Evolutionary conservation across 176 grass and related monocot genomes (phyloP).

Genomic region (Triticum turgidum): DNA sequence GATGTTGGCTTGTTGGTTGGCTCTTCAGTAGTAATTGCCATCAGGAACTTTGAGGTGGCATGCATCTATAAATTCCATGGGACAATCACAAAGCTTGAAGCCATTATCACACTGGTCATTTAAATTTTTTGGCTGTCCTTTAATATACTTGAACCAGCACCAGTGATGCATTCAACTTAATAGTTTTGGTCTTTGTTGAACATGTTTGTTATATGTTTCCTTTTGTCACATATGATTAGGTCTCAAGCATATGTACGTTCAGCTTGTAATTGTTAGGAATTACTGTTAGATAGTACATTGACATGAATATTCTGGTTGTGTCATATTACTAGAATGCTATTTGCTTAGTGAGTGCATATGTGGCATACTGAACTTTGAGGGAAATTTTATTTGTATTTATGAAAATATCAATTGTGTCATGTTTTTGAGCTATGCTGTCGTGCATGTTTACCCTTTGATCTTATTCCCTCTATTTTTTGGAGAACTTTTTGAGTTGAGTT

Average conservation of each 20-base stretch:
- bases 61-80: too few relatives aligned
- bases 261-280: not conserved
- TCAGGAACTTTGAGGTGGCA: too few relatives aligned
- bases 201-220: not conserved
- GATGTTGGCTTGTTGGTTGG: not conserved
- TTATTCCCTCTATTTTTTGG: not conserved
- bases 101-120: not conserved
- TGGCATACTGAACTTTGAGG: not conserved
- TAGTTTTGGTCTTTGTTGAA: not conserved
- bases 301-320: not conserved
- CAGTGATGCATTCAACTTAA: not conserved
- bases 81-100: not conserved
- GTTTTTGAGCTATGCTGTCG: constrained; percentile 20
- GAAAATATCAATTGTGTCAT: not conserved
- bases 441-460: not conserved
- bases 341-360: not conserved
- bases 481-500: too few relatives aligned
- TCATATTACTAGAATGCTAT: not conserved
- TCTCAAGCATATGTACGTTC: not conserved
- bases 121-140: not conserved
- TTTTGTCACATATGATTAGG: not conserved
- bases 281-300: not conserved
- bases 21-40: not conserved
- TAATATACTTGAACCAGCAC: not conserved
- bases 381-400: not conserved